Evolutionary conservation across 2,329 filamentous ascomycete genomes (phyloP).

Genomic region (Talaromyces sp.): DNA sequence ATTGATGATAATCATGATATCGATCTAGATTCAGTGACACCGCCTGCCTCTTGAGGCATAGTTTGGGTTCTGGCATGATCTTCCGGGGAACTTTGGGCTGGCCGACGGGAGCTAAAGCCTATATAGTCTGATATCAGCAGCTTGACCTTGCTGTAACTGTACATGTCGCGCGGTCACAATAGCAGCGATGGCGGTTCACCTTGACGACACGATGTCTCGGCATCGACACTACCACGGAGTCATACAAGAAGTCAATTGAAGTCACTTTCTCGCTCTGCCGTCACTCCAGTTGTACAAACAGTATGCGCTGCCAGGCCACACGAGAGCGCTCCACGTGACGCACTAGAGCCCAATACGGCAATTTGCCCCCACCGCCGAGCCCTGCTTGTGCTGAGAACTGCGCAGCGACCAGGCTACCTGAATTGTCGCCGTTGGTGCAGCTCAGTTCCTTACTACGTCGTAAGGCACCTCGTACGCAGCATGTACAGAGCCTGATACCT

Average conservation of each 20-base stretch:
- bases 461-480: not conserved
- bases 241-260: not conserved
- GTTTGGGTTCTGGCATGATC: constrained; percentile 4
- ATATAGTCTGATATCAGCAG: not conserved
- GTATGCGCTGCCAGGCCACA: not conserved
- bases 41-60: not conserved
- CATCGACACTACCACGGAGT: not conserved
- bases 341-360: constrained; percentile 21
- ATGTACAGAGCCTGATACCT: not conserved
- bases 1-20: not conserved
- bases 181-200: not conserved
- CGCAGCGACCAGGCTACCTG: constrained; percentile 19
- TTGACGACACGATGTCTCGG: too few species aligned
- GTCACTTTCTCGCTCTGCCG: not conserved
- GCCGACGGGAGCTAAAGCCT: constrained; percentile 12
- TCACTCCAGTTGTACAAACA: constrained; percentile 1
- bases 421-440: not conserved
- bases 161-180: not conserved
- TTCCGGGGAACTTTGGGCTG: constrained; percentile 12
- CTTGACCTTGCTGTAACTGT: not conserved
- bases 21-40: not conserved
- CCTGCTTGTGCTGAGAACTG: constrained; percentile 27
- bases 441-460: too few species aligned
- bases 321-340: constrained; percentile 26
- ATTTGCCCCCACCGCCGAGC: constrained; percentile 17